phyloP scores from a whole-genome alignment of 257 asterid genomes.

The Thymus quinquecostatus region DNA sequence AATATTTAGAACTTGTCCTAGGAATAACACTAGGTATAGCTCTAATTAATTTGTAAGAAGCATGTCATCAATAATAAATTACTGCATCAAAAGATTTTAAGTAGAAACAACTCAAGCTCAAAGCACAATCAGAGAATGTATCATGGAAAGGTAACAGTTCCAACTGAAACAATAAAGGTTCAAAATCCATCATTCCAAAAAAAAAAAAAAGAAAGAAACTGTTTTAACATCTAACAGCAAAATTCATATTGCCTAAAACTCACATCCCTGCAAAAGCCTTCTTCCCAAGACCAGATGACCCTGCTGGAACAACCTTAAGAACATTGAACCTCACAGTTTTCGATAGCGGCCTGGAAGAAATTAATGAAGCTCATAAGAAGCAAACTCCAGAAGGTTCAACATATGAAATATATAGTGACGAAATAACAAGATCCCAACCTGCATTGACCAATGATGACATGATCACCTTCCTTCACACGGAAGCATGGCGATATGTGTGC shows the following conservation, averaged over 20 bases:
- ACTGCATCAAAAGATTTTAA: neutral
- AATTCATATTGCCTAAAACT: slow-evolving; percentile 31
- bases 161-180: slow-evolving; percentile 26
- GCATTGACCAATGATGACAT: slow-evolving; percentile 87
- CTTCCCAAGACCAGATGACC: slow-evolving; percentile 84
- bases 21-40: too few species aligned
- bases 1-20: too few species aligned
- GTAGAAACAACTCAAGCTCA: neutral
- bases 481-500: slow-evolving; percentile 89
- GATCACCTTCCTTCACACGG: slow-evolving; percentile 86
- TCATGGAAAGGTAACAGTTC: slow-evolving; percentile 19
- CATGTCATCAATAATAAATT: neutral
- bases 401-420: neutral
- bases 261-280: slow-evolving; percentile 82
- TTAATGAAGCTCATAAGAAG: neutral
- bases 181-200: slow-evolving; percentile 6
- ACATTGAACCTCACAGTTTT: slow-evolving; percentile 86
- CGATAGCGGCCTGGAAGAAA: slow-evolving; percentile 68
- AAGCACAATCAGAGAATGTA: neutral
- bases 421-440: slow-evolving; percentile 43
- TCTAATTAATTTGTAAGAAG: neutral
- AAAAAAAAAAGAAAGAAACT: neutral
- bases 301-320: slow-evolving; percentile 81
- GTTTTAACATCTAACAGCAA: slow-evolving; percentile 12
- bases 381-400: neutral